Evolutionary conservation across 495 filamentous ascomycete species (phyloP), one percentile per base, ranked within the genome.

Genomic region (Lophium mytilinum): DNA sequence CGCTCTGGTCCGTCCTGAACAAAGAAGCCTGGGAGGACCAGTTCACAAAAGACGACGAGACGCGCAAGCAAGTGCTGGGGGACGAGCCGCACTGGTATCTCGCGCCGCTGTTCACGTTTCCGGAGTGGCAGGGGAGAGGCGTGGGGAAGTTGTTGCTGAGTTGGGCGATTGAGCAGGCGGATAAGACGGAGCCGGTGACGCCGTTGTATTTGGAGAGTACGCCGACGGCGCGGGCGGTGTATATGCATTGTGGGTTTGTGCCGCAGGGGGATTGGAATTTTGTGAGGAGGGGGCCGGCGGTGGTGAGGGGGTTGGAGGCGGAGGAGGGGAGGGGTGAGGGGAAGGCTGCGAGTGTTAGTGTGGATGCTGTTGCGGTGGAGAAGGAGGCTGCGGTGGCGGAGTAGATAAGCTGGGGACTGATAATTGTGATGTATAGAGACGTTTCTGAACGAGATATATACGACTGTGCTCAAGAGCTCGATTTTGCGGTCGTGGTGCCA

Each of bases 31-130:
- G 57, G 57, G 52, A 55, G 8, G 36, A 15, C 14, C 1, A 49
- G 33, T 39, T 60, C 36, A 21, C 7, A 17, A 36, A 21, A 15
- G 9, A 45, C 19, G 57, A 60, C 21, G 17, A 19, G 1, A 17
- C 43, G 33, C 24, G 57, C 36, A 21, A 34, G 51, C 21, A 51
- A 24, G 33, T 60, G 17, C 3, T 60, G 34, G 46, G 37, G 15
- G 51, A 51, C 7, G 57, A 60, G 43, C 33, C 33, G 36, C 57
- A 60, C 50, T 60, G 57, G 57, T 60, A 50, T 41, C 46, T 60
- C 21, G 46, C 41, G 19, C 51, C 57, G 42, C 46, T 60, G 8
- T 18, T 50, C 11, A 55, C 52, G n/a, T 60, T 33, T 33, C 57
- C 57, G 18, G 51, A 60, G 37, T 60, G 24, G 36, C 57, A 55